Evolutionary conservation across 1,284 basidiomycete genomes (phyloP).

Genomic region (Boletus sp.): DNA sequence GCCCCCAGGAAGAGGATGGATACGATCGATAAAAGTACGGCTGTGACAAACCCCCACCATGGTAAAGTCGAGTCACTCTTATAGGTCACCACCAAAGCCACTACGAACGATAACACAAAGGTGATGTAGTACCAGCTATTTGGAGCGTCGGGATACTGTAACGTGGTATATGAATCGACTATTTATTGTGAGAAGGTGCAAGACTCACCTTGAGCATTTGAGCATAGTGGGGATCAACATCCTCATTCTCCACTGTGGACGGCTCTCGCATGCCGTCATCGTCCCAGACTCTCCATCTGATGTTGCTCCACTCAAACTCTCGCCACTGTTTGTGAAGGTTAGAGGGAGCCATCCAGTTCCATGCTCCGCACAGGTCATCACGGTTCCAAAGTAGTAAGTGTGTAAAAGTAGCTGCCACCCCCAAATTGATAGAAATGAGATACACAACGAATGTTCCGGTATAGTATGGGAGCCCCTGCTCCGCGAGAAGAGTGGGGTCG

Average conservation of each 20-base stretch:
- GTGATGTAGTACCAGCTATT: conserved; percentile 51
- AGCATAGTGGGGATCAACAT: conserved; percentile 56
- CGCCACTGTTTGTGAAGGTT: conserved; percentile 32
- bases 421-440: conserved; percentile 36
- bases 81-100: conserved; percentile 52
- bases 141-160: conserved; percentile 51
- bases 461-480: conserved; percentile 47
- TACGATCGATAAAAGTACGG: conserved; percentile 44
- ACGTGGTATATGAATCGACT: background rate
- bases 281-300: conserved; percentile 51
- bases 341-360: conserved; percentile 46
- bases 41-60: conserved; percentile 50
- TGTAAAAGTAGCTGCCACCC: conserved; percentile 51
- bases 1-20: conserved; percentile 53
- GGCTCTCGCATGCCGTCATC: conserved; percentile 43
- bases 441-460: conserved; percentile 46
- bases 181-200: background rate
- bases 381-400: conserved; percentile 57
- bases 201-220: conserved; percentile 53
- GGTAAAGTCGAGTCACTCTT: conserved; percentile 54
- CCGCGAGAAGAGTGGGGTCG: conserved; percentile 46
- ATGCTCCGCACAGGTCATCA: conserved; percentile 46
- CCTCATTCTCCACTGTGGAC: conserved; percentile 24
- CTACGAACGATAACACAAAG: conserved; percentile 43
- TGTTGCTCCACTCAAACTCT: conserved; percentile 28